Base-by-base conservation (phyloP, 2,329 filamentous ascomycete species). In the Tolypocladium amazonense region DNA sequence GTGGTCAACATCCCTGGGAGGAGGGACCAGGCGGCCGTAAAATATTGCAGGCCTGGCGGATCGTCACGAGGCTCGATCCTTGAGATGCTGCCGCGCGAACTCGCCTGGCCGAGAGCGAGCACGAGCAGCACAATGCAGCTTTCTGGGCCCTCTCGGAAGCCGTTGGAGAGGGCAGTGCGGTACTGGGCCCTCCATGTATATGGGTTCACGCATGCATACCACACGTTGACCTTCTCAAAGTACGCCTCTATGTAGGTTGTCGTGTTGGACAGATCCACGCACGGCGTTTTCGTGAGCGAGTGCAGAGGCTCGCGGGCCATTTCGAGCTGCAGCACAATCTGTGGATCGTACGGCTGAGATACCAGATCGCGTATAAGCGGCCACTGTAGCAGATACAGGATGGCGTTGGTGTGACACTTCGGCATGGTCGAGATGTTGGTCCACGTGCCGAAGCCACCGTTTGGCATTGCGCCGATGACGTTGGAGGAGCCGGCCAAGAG, bases 191-290 rank as follows among this genome's bases (percentile, higher is more conserved):
- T 80, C 89, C 90, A 94, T 1, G 86, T 89, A 71, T 89, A 89
- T 1, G 89, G 89, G 69, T 92, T 92, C 39, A 94, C 88, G 66
- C 88, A 91, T 12, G 90, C 89, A 67, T 93, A 93, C 88, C 90
- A 93, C 3, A 92, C 81, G 64, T 93, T 93, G 61, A 92, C 90
- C 50, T 87, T 81, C 60, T 88, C 86, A 68, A 93, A 94, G 71
- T 90, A 93, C 1, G 89, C 87, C 68, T 89, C 85, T 47, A 90
- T 87, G 70, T 92, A 92, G 4, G 85, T 81, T 55, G 85, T 81
- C 1, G 87, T 88, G 69, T 91, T 90, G 53, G 87, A 88, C 52
- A 92, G 75, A 70, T 92, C 88, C 61, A 92, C 80, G 65, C 81
- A 84, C 1, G 82, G 82, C 1, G 82, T 83, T 66, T 85, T 85